These are phyloP conservation scores for Alternaria consortialis DNA, from an alignment of 2,329 filamentous ascomycete genomes.

Conservation along the genomic window DNA sequence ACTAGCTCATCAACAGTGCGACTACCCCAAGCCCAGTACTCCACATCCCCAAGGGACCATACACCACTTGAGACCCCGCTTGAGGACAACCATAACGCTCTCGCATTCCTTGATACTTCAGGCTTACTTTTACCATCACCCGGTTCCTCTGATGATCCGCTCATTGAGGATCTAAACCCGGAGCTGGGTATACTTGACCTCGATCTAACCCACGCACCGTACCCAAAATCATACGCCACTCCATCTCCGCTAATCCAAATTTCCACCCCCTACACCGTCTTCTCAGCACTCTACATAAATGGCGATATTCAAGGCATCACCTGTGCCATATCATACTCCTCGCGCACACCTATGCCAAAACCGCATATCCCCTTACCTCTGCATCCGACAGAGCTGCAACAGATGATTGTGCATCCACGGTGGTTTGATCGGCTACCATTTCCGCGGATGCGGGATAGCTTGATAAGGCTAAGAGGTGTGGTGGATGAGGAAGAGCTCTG, in stretches of 20 bases:
- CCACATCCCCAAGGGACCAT: neutral
- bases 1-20: neutral
- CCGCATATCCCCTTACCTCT: slow-evolving; percentile 33
- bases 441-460: slow-evolving; percentile 51
- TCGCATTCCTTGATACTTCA: neutral
- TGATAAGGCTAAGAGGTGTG: slow-evolving; percentile 43
- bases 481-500: slow-evolving; percentile 53
- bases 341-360: slow-evolving; percentile 32
- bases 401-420: slow-evolving; percentile 44
- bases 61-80: neutral
- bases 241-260: slow-evolving; percentile 17
- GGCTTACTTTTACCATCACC: neutral
- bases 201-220: neutral
- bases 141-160: neutral
- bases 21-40: neutral
- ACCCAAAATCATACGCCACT: neutral
- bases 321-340: slow-evolving; percentile 35
- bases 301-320: slow-evolving; percentile 26
- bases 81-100: neutral
- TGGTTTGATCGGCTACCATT: slow-evolving; percentile 57
- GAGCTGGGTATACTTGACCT: neutral
- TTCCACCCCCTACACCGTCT: slow-evolving; percentile 31
- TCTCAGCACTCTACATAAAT: slow-evolving; percentile 44
- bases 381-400: slow-evolving; percentile 49
- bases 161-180: neutral